Evolutionary conservation across 257 asterid genomes (phyloP).

Genomic region (Cynanchum wilfordii): DNA sequence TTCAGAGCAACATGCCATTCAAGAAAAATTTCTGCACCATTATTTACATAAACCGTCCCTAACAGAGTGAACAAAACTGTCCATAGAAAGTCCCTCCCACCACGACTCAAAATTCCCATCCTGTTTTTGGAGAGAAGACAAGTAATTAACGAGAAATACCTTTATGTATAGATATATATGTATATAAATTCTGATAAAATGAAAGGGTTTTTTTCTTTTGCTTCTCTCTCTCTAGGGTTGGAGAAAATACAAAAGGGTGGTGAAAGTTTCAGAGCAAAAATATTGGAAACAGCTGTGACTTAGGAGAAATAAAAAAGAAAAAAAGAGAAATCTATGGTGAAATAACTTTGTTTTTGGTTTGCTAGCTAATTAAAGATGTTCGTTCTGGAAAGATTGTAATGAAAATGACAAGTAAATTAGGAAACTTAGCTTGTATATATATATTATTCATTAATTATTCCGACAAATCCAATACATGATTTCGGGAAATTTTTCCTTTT

Average conservation of each 20-base stretch:
- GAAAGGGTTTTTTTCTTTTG: neutral
- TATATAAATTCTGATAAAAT: neutral
- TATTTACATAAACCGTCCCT: neutral
- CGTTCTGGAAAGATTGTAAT: neutral
- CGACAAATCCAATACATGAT: neutral
- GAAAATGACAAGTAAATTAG: too few relatives aligned
- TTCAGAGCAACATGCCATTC: constrained; percentile 53
- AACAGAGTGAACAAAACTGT: neutral
- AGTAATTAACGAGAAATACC: neutral
- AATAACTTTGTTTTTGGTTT: neutral
- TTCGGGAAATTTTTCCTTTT: neutral
- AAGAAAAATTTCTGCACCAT: constrained; percentile 37
- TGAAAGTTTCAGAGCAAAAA: neutral
- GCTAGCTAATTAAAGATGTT: neutral
- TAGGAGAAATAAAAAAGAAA: neutral
- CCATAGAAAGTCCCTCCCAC: neutral
- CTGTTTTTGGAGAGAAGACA: neutral
- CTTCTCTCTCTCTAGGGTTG: neutral
- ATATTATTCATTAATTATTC: neutral
- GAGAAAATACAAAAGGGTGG: neutral
- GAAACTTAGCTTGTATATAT: neutral
- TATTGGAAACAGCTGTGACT: neutral
- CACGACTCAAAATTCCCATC: neutral
- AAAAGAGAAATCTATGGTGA: neutral
- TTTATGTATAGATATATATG: too few relatives aligned